Percentiles rank a stretch among this genome's conserved stretches.
Conservation (phyloP, 2,329 filamentous ascomycete species). For the Fusarium austroafricanum region DNA sequence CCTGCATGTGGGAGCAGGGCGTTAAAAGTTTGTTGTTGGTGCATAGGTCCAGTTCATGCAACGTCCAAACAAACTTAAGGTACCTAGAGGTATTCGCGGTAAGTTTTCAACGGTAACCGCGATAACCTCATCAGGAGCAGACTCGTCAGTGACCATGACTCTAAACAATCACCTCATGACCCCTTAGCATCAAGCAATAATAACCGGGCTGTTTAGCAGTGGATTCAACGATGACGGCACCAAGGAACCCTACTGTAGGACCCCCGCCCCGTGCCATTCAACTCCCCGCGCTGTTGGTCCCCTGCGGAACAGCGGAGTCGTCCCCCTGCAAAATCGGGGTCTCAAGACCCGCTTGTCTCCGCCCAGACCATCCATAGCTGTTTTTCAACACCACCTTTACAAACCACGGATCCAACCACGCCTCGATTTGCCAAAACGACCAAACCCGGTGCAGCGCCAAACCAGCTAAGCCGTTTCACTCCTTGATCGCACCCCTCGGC, state of each 20-base stretch:
- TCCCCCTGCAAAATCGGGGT: conserved; percentile 39
- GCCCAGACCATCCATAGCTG: conserved; percentile 32
- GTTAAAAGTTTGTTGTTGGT: neutral
- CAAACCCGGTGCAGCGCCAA: conserved; percentile 35
- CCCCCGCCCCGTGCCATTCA: conserved; percentile 25
- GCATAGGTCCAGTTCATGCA: too few species aligned
- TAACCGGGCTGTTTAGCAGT: conserved; percentile 7
- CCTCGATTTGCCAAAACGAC: conserved; percentile 27
- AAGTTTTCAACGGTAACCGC: conserved; percentile 11
- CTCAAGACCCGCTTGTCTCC: conserved; percentile 37
- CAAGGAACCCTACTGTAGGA: neutral
- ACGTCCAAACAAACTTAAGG: neutral
- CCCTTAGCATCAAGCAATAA: neutral
- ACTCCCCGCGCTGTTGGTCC: conserved; percentile 37
- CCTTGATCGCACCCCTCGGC: conserved; percentile 24
- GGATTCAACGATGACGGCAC: conserved; percentile 28
- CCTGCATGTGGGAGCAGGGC: neutral
- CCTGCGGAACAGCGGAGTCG: conserved; percentile 29
- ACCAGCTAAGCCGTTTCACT: conserved; percentile 27
- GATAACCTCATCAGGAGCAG: conserved; percentile 9
- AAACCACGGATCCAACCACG: conserved; percentile 35
- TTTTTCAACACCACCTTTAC: conserved; percentile 43
- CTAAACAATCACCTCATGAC: neutral
- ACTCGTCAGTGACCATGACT: neutral
- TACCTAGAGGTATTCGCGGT: neutral